These are phyloP conservation scores for Kurtzmaniella quercitrusa DNA, from an alignment of 1,139 yeast species.

Conservation along the genomic window DNA sequence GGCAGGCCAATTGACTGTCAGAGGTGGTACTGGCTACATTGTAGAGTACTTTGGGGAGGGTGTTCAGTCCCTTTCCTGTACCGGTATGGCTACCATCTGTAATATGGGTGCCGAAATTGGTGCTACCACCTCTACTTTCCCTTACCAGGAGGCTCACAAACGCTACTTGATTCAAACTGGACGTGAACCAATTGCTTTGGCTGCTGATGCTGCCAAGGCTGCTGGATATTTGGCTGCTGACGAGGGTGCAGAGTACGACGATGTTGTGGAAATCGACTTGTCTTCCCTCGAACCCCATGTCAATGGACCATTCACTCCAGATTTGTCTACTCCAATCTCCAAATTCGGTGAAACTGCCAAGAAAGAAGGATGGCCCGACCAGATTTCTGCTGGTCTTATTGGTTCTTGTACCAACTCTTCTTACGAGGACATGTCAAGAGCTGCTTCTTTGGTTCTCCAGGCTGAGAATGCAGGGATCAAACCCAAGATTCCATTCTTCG, in stretches of 20 bases:
- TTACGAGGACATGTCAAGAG: slow-evolving; percentile 96
- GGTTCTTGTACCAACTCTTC: slow-evolving; percentile 98
- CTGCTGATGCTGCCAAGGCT: slow-evolving; percentile 65
- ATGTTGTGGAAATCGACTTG: slow-evolving; percentile 75
- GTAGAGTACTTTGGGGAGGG: slow-evolving; percentile 97
- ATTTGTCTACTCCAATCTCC: slow-evolving; percentile 82
- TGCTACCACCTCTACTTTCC: slow-evolving; percentile 96
- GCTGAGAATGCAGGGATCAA: slow-evolving; percentile 83
- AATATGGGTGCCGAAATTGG: slow-evolving; percentile 99
- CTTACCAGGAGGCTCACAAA: slow-evolving; percentile 83
- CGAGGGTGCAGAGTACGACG: slow-evolving; percentile 77
- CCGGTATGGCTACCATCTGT: slow-evolving; percentile 99
- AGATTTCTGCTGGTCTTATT: slow-evolving; percentile 84
- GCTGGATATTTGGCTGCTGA: slow-evolving; percentile 73
- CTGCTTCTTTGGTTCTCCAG: slow-evolving; percentile 79
- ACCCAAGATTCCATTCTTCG: slow-evolving; percentile 88
- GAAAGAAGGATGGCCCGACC: slow-evolving; percentile 75
- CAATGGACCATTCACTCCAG: slow-evolving; percentile 95
- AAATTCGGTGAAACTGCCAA: slow-evolving; percentile 60
- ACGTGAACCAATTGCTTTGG: slow-evolving; percentile 75
- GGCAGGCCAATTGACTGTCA: slow-evolving; percentile 87
- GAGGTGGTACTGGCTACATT: slow-evolving; percentile 96
- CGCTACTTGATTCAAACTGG: slow-evolving; percentile 78
- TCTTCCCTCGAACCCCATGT: slow-evolving; percentile 79
- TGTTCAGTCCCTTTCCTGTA: slow-evolving; percentile 77